These are phyloP conservation scores for Cryphonectria nitschkei DNA, from an alignment of 2,329 filamentous ascomycete species.

Conservation along the genomic window DNA sequence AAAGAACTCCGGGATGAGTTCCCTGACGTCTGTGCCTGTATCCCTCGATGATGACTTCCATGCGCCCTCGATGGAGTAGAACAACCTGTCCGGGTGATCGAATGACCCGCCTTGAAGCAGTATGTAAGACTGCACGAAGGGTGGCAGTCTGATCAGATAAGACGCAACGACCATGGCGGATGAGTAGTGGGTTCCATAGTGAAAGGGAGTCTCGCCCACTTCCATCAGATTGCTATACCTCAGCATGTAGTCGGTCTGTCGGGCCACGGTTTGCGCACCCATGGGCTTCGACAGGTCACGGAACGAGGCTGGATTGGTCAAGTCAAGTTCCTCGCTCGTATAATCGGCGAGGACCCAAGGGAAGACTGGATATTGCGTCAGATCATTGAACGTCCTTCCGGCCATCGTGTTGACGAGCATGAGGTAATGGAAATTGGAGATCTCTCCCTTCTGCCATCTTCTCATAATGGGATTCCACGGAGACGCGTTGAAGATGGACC, in stretches of 20 bases:
- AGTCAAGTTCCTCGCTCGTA: slow-evolving; percentile 87
- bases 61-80: slow-evolving; percentile 88
- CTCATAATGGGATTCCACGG: slow-evolving; percentile 83
- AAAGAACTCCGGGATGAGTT: slow-evolving; percentile 96
- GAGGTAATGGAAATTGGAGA: slow-evolving; percentile 97
- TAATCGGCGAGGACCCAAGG: slow-evolving; percentile 98
- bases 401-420: slow-evolving; percentile 99
- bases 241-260: slow-evolving; percentile 80
- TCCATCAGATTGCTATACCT: slow-evolving; percentile 87
- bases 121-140: slow-evolving; percentile 94
- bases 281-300: slow-evolving; percentile 94
- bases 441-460: slow-evolving; percentile 90
- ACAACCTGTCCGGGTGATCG: slow-evolving; percentile 92
- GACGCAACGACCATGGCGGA: slow-evolving; percentile 99
- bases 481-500: slow-evolving; percentile 85
- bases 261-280: slow-evolving; percentile 80
- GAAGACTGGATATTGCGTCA: slow-evolving; percentile 98
- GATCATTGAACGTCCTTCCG: slow-evolving; percentile 93
- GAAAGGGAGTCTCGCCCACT: slow-evolving; percentile 90
- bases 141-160: slow-evolving; percentile 91
- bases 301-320: slow-evolving; percentile 83
- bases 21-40: slow-evolving; percentile 92
- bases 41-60: slow-evolving; percentile 89
- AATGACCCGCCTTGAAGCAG: slow-evolving; percentile 94
- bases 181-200: slow-evolving; percentile 98